Evolutionary conservation across 2,329 filamentous ascomycete species (phyloP).

Genomic region (Exophiala bonariae): DNA sequence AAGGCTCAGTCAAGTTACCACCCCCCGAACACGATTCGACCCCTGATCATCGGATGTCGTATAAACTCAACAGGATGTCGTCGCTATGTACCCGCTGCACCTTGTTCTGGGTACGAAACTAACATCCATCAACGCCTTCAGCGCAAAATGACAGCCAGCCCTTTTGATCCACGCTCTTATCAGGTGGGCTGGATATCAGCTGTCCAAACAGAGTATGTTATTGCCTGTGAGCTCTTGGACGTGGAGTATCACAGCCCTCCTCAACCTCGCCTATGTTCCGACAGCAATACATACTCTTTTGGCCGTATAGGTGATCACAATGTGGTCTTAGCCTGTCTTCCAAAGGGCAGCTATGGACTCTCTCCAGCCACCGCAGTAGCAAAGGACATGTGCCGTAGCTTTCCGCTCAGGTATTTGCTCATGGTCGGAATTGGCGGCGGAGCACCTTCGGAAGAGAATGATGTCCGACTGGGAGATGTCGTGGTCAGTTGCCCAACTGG

Average conservation of each 20-base stretch:
- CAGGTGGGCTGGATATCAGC: constrained; percentile 32
- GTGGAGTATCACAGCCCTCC: constrained; percentile 14
- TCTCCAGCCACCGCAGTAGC: constrained; percentile 25
- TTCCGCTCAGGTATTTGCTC: constrained; percentile 25
- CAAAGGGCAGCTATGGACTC: constrained; percentile 14
- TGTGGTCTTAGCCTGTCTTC: constrained; percentile 22
- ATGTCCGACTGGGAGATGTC: constrained; percentile 29
- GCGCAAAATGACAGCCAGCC: too few species aligned
- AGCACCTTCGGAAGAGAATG: constrained; percentile 20
- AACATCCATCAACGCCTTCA: too few species aligned
- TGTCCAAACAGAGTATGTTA: constrained; percentile 29
- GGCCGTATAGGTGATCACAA: constrained; percentile 25
- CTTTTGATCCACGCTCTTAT: constrained; percentile 23
- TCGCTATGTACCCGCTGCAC: too few species aligned
- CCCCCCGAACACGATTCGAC: too few species aligned
- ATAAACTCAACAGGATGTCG: too few species aligned
- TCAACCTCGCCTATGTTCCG: constrained; percentile 1
- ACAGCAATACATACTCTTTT: constrained; percentile 16
- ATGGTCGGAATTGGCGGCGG: constrained; percentile 31
- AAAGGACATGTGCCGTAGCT: constrained; percentile 21
- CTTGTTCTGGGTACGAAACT: too few species aligned
- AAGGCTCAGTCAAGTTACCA: too few species aligned
- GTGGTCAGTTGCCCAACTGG: constrained; percentile 28
- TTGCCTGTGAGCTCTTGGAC: constrained; percentile 29
- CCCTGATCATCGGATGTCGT: too few species aligned